These are phyloP conservation scores for Lachancea kluyveri DNA, from an alignment of 805 yeast genomes.

Conservation along the genomic window DNA sequence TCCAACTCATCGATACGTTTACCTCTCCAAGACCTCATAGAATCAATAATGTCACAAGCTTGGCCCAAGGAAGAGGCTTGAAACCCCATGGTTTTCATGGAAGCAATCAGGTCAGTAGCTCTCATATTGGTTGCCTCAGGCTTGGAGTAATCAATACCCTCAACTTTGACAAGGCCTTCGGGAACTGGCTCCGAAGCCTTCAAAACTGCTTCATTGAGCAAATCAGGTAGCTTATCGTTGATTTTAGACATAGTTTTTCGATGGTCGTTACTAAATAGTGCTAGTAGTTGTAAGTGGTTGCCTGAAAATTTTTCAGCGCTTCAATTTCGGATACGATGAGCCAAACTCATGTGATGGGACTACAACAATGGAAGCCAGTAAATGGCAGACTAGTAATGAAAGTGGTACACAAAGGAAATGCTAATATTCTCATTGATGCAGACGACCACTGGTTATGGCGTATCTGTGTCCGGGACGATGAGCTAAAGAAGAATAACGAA, in stretches of 20 bases:
- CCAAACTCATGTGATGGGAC: neutral
- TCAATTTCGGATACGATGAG: slow-evolving; percentile 1
- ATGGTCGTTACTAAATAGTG: neutral
- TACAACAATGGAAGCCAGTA: neutral
- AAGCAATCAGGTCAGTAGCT: slow-evolving; percentile 69
- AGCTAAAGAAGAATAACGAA: slow-evolving; percentile 16
- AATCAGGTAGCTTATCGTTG: slow-evolving; percentile 48
- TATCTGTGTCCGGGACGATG: slow-evolving; percentile 18
- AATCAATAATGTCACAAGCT: slow-evolving; percentile 88
- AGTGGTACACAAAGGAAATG: slow-evolving; percentile 20
- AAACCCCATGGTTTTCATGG: slow-evolving; percentile 95
- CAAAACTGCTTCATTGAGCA: slow-evolving; percentile 88
- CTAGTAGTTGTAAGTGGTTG: neutral
- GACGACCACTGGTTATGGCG: slow-evolving; percentile 20
- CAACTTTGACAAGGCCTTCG: slow-evolving; percentile 66
- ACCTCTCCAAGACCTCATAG: slow-evolving; percentile 94
- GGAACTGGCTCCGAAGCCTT: slow-evolving; percentile 84
- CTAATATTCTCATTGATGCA: slow-evolving; percentile 20
- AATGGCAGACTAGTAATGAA: neutral
- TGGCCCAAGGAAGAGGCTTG: slow-evolving; percentile 83
- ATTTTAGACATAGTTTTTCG: slow-evolving; percentile 29
- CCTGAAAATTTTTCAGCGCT: slow-evolving; percentile 2
- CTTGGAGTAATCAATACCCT: slow-evolving; percentile 85
- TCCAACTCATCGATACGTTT: slow-evolving; percentile 58
- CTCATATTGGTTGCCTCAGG: slow-evolving; percentile 68